Evolutionary conservation across 108 stramenopile genomes (phyloP), one percentile per base, ranked within the genome.

Genomic region (Skeletonema potamos): DNA sequence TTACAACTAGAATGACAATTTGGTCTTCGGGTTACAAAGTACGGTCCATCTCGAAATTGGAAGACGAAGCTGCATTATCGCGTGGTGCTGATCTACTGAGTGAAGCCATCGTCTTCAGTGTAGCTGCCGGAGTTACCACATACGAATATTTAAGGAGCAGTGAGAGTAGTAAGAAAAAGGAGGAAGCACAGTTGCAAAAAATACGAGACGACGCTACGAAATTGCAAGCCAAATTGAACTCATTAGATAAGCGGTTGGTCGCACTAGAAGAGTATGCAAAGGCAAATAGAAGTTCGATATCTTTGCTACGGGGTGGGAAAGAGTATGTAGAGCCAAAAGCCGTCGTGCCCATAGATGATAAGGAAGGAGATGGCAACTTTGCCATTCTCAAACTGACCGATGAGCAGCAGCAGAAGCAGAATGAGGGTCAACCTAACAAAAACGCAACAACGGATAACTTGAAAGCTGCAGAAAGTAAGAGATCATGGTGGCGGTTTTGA

Each of bases 11-110:
- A 55, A 91, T 95, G 91, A 88, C 90, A 56, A 95, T 95, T 63
- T 92, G 91, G 91, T 85, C 86, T 10, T 81, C 86, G 27, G 93
- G 93, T 24, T 92, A 89, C 72, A 82, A 74, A 56, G 91, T 95
- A 2, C 81, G 88, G 57, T 72, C 63, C 18, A 92, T 95, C 34
- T 84, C 72, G 34, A 74, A 82, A 30, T 61, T 95, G 34, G 91
- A 92, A 62, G 82, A 89, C 24, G 82, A 85, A 29, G 82, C 82
- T 56, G 93, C 93, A 2, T 46, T 95, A 18, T 74, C 83, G 41
- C 74, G 75, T 18, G 93, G 93, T 15, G 93, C 93, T 4, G 93
- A 95, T 29, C 82, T 95, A 58, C 66, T 92, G 6, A 91, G 93
- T 48, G 93, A 95, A 74, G 59, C 84, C 5, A 85, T 95, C 37